phyloP scores from a whole-genome alignment of 139 green algal species.

The Eudorina sp. region DNA sequence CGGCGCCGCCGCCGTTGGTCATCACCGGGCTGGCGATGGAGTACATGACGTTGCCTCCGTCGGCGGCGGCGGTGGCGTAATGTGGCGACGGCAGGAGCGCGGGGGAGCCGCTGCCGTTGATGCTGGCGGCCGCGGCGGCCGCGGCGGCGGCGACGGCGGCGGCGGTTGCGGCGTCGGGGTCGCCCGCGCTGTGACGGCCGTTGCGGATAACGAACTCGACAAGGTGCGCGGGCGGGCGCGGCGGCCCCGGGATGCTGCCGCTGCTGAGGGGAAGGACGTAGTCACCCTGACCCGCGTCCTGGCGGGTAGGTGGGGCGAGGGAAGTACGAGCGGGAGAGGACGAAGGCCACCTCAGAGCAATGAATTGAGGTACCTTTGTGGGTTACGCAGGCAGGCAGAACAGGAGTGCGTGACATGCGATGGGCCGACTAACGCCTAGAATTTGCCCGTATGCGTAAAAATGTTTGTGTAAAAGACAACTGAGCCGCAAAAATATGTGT shows the following conservation, averaged over 20 bases:
- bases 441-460: too few species aligned
- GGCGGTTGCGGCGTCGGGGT: background rate
- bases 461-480: too few species aligned
- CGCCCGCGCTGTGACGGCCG: background rate
- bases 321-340: too few species aligned
- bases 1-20: background rate
- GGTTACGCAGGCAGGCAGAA: too few species aligned
- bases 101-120: background rate
- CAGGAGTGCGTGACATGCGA: too few species aligned
- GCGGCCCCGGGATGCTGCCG: background rate
- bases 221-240: background rate
- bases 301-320: too few species aligned
- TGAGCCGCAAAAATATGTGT: too few species aligned
- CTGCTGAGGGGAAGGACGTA: background rate
- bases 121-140: background rate
- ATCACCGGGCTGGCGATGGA: background rate
- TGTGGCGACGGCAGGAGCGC: too few species aligned
- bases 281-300: background rate
- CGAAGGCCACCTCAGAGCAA: too few species aligned
- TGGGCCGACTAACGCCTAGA: too few species aligned
- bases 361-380: too few species aligned
- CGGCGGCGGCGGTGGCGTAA: background rate
- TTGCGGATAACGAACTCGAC: background rate
- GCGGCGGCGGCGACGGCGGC: background rate
- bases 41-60: background rate